These are phyloP conservation scores for Ceratobasidium sp. DNA, from an alignment of 1,284 basidiomycete species.

Conservation along the genomic window DNA sequence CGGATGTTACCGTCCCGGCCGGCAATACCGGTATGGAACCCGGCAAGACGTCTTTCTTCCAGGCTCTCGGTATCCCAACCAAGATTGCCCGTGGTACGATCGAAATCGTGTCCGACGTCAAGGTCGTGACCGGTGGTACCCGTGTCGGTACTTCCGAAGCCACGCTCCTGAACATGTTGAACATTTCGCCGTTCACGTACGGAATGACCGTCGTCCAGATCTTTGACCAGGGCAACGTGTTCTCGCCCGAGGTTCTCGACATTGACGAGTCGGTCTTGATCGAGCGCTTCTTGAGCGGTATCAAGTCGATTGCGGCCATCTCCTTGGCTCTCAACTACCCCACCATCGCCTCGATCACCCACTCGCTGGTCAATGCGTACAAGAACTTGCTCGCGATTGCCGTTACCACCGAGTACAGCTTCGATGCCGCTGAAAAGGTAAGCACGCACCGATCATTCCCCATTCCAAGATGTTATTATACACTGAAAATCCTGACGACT, in stretches of 20 bases:
- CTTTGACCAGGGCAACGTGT: constrained; percentile 90
- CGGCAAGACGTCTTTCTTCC: constrained; percentile 99
- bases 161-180: constrained; percentile 98
- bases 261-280: constrained; percentile 90
- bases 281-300: constrained; percentile 87
- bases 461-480: constrained; percentile 52
- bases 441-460: constrained; percentile 44
- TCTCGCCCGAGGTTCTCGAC: constrained; percentile 91
- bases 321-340: constrained; percentile 97
- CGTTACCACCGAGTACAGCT: constrained; percentile 92
- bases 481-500: constrained; percentile 85
- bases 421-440: constrained; percentile 93
- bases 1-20: constrained; percentile 89
- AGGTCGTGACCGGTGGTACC: constrained; percentile 90
- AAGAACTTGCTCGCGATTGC: constrained; percentile 96
- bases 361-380: constrained; percentile 98
- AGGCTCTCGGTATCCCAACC: constrained; percentile 98
- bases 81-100: constrained; percentile 99
- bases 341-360: constrained; percentile 90
- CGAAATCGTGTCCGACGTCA: constrained; percentile 97
- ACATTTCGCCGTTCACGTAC: constrained; percentile 98
- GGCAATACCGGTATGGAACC: constrained; percentile 99
- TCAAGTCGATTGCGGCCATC: constrained; percentile 96
- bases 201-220: constrained; percentile 97
- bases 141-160: constrained; percentile 98